Conservation (phyloP, 2,329 filamentous ascomycete genomes). For the Xylaria sp. region DNA sequence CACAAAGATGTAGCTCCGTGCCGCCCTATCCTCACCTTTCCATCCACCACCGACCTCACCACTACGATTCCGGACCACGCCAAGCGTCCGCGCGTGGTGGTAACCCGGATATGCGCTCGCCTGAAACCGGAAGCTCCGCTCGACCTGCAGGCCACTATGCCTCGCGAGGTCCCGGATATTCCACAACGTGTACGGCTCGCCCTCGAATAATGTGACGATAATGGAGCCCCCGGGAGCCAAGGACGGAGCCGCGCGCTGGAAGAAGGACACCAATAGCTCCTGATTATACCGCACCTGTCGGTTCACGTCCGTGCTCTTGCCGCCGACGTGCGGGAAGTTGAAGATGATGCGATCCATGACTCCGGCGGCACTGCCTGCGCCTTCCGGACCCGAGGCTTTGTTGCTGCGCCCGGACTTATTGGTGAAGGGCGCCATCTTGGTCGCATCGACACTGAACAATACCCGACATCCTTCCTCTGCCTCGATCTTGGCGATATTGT, state of each 20-base stretch:
- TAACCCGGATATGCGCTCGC: slow-evolving; percentile 77
- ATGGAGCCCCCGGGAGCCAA: slow-evolving; percentile 70
- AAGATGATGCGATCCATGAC: slow-evolving; percentile 84
- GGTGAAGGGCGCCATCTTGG: slow-evolving; percentile 64
- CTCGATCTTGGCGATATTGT: slow-evolving; percentile 66
- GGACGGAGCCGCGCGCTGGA: slow-evolving; percentile 62
- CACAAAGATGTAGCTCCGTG: slow-evolving; percentile 71
- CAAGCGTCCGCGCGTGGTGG: slow-evolving; percentile 76
- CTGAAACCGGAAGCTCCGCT: slow-evolving; percentile 76
- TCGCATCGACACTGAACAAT: slow-evolving; percentile 74
- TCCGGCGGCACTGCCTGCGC: slow-evolving; percentile 29
- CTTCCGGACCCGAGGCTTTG: slow-evolving; percentile 8
- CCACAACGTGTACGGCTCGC: slow-evolving; percentile 95
- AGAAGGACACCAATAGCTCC: slow-evolving; percentile 76
- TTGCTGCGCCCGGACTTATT: slow-evolving; percentile 50
- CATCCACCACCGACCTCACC: slow-evolving; percentile 58
- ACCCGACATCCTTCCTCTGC: slow-evolving; percentile 56
- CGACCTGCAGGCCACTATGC: slow-evolving; percentile 76
- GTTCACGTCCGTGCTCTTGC: slow-evolving; percentile 91
- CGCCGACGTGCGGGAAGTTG: slow-evolving; percentile 97
- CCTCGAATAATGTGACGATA: slow-evolving; percentile 89
- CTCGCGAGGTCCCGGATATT: slow-evolving; percentile 89
- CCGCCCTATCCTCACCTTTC: slow-evolving; percentile 63
- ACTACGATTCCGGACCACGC: slow-evolving; percentile 64
- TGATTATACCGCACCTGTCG: slow-evolving; percentile 94